Evolutionary conservation across 441 rosid species (phyloP), one percentile per base, ranked within the genome.

Genomic region (Raphanus hybrid): DNA sequence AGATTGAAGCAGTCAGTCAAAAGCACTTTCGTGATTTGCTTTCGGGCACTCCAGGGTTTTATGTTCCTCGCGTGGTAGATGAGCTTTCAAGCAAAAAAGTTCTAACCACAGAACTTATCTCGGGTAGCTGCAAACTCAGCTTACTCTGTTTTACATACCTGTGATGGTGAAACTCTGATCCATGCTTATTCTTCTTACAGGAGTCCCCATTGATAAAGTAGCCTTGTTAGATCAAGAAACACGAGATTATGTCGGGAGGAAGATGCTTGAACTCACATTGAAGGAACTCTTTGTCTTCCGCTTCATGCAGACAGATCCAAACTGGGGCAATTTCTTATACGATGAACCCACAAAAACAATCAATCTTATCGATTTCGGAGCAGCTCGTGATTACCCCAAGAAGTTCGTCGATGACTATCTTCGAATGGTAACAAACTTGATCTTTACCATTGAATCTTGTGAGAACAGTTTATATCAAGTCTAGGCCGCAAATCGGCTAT

Each of bases 221-320:
- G 96, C 97, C 18, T 80, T 71, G 64, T 85, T 96, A 76, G 78
- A 86, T 86, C 97, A 96, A 76, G 87, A 85, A 74, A 92, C 89
- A 71, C 87, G 97, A 64, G 85, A 93, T 81, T 84, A 87, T 85
- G 97, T 93, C 48, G 97, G 93, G 76, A 84, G 68, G 60, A 93
- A 92, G 83, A 82, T 93, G 90, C 88, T 93, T 60, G 92, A 96
- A 81, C 88, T 96, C 82, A 90, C 98, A 10, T 83, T 96, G 67
- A 84, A 82, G 82, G 98, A 96, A 81, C 87, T 96, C 50, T 96
- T 93, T 80, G 91, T 87, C 29, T 90, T 90, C 86, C 94, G 90
- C 71, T 96, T 93, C 84, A 96, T 93, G 99, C 93, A 93, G 88
- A 96, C 99, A 0, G 99, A 96, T 83, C 99, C 99, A 55, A 96